Conservation (phyloP, 257 asterid species). For the Oldenlandia corymbosa region DNA sequence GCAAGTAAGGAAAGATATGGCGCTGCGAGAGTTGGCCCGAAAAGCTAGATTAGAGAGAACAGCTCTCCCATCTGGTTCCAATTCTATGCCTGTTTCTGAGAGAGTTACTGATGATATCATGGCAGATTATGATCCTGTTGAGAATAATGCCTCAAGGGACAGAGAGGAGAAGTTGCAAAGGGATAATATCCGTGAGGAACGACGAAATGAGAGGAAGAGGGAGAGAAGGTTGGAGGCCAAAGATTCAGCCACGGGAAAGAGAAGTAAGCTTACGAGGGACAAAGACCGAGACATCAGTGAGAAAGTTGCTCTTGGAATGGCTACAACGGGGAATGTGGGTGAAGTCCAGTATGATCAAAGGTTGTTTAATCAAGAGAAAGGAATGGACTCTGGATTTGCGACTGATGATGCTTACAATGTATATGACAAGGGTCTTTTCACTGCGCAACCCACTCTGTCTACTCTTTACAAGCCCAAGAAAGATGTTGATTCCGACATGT, state of each 20-base stretch:
- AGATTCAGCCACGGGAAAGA: constrained; percentile 86
- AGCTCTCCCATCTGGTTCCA: constrained; percentile 50
- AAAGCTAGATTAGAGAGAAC: constrained; percentile 84
- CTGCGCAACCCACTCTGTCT: constrained; percentile 61
- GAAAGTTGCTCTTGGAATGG: constrained; percentile 88
- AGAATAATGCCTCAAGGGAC: constrained; percentile 48
- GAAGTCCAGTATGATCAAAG: constrained; percentile 87
- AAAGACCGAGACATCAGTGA: constrained; percentile 88
- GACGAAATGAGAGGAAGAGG: constrained; percentile 78
- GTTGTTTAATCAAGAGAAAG: constrained; percentile 86
- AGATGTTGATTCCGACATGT: constrained; percentile 68
- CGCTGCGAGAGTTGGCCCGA: constrained; percentile 73
- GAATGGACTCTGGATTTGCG: constrained; percentile 87
- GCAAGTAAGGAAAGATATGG: constrained; percentile 81
- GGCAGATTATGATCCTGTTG: constrained; percentile 51
- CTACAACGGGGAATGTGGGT: constrained; percentile 55
- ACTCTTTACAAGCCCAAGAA: constrained; percentile 82
- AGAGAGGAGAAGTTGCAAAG: constrained; percentile 56
- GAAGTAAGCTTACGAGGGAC: constrained; percentile 78
- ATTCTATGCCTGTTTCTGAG: constrained; percentile 50
- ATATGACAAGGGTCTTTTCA: constrained; percentile 79
- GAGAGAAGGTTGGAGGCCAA: constrained; percentile 88
- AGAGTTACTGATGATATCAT: constrained; percentile 55
- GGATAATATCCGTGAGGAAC: constrained; percentile 87
- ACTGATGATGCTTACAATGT: constrained; percentile 70